Conservation (phyloP, 768 basidiomycete species). For the Hypholoma sublateritium region DNA sequence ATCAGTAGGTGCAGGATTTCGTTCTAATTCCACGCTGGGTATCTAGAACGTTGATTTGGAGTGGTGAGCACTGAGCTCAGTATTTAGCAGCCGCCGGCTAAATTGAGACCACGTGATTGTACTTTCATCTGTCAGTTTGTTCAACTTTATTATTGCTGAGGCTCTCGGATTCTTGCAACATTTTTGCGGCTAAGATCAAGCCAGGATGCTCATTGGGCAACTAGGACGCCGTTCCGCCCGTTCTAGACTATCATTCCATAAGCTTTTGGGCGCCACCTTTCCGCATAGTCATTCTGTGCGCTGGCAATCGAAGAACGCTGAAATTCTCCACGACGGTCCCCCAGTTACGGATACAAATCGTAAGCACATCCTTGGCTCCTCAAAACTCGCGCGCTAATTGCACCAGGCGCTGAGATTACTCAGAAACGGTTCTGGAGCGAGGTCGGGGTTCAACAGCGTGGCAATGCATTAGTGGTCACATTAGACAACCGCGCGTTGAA, state of each 20-base stretch:
- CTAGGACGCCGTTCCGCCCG: constrained; percentile 17
- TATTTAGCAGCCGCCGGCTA: no score
- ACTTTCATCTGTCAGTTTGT: no score
- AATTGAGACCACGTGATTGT: no score
- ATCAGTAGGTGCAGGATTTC: no score
- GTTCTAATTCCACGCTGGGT: no score
- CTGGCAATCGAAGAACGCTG: constrained; percentile 26
- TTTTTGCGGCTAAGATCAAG: no score
- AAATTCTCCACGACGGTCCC: constrained; percentile 35
- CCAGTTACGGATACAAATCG: constrained; percentile 65
- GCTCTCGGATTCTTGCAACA: no score
- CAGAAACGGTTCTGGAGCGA: constrained; percentile 93
- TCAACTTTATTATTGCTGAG: no score
- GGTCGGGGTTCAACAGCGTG: constrained; percentile 70
- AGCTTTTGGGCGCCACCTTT: not conserved
- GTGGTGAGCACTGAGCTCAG: no score
- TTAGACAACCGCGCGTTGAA: constrained; percentile 85
- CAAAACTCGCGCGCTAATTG: not conserved
- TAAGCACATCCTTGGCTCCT: constrained; percentile 27
- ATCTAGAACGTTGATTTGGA: no score
- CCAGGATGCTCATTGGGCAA: constrained; percentile 15
- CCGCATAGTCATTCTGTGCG: constrained; percentile 6
- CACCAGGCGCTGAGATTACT: constrained; percentile 79
- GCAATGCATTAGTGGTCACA: constrained; percentile 56
- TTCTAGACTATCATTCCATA: constrained; percentile 3